Conservation (phyloP, 164 flowering plant species). For the Cinnamomum chago region DNA sequence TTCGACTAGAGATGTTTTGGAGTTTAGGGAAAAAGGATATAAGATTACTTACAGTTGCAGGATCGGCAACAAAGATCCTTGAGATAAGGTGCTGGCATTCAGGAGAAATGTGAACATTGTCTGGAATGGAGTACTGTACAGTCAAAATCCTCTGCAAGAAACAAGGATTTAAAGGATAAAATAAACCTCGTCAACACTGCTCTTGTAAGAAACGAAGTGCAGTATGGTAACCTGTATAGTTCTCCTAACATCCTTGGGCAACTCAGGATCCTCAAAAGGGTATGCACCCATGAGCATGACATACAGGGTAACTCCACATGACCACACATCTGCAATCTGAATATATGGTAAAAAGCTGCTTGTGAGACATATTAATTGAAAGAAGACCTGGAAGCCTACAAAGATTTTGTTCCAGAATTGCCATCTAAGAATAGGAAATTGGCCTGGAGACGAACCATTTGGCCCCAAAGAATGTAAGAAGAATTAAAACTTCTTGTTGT, state of each 20-base stretch:
- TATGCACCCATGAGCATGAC: constrained; percentile 91
- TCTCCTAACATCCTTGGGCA: constrained; percentile 64
- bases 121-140: constrained; percentile 86
- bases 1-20: no score
- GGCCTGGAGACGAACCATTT: no score
- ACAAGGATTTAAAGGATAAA: constrained; percentile 9
- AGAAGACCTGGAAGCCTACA: neutral
- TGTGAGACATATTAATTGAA: neutral
- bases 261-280: constrained; percentile 85
- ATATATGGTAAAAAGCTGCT: constrained; percentile 1
- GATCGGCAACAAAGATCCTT: constrained; percentile 82
- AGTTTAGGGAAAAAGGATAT: no score
- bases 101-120: constrained; percentile 68
- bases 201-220: neutral
- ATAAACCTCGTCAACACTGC: neutral
- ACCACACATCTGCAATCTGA: constrained; percentile 92
- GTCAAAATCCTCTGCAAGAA: constrained; percentile 66
- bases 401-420: neutral
- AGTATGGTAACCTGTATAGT: constrained; percentile 54
- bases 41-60: constrained; percentile 53
- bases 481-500: no score
- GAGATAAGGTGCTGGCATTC: constrained; percentile 81
- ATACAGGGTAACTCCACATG: constrained; percentile 84
- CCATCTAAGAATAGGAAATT: no score
- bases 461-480: no score